Evolutionary conservation across 2,329 filamentous ascomycete genomes (phyloP), one percentile per base, ranked within the genome.

Genomic region (Fusarium secorum): DNA sequence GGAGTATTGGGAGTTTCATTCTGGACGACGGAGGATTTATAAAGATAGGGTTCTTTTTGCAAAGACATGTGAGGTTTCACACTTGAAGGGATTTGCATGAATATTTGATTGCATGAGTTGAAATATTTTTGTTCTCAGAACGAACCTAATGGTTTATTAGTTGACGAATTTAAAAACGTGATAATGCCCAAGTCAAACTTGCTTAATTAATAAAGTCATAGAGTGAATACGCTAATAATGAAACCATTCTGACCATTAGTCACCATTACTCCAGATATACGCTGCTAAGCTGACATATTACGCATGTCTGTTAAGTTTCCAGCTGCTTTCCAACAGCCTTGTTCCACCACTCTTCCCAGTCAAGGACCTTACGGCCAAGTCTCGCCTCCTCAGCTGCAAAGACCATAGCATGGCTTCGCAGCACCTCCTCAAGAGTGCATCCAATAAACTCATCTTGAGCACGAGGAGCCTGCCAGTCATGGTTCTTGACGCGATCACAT

Each of bases 371-470:
- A 76, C 87, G 89, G 54, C 86, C 85, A 53, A 83, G 85, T 75
- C 95, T 88, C 9, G 95, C 94, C 75, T 97, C 92, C 81, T 98
- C 96, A 0, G 95, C 96, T 28, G 94, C 95, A 83, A 98, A 99
- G 0, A 98, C 95, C 81, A 96, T 88, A 4, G 93, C 95, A 82
- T 98, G 96, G 76, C 94, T 97, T 52, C 92, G 86, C n/a, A 98
- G 86, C 3, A 92, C 89, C 77, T 98, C 96, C 61, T 97, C 93
- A 11, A 97, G 82, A 17, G 91, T 92, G 80, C 93, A 97, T 0
- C 94, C 94, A 30, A 98, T 85, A 77, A 91, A 89, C 76, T 90
- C 84, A 62, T 85, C 85, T 85, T 98, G 95, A 4, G 95, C 95
- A 67, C 87, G 86, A 42, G 86, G 83, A 2, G 92, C 91, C 32